Percentiles rank a stretch among this genome's conserved stretches.
phyloP scores from a whole-genome alignment of 2,329 filamentous ascomycete species.

The Neonectria ditissima region DNA sequence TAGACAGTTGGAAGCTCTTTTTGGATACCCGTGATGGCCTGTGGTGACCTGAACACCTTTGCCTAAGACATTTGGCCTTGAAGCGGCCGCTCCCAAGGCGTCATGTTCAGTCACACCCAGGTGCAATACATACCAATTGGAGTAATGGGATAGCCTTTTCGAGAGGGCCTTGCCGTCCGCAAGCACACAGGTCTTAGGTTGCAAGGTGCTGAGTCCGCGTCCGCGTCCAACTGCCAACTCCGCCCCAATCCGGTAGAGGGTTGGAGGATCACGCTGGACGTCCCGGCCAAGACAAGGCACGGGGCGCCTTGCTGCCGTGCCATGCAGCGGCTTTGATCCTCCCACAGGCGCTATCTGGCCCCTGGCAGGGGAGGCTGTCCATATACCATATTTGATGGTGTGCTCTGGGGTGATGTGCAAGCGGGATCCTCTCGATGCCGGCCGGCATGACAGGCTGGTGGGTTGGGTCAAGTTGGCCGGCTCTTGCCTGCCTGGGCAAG shows the following conservation, averaged over 20 bases:
- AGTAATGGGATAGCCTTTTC: conserved; percentile 5
- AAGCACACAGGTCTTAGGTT: conserved; percentile 17
- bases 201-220: conserved; percentile 14
- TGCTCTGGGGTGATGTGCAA: conserved; percentile 27
- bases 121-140: conserved; percentile 21
- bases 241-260: conserved; percentile 29
- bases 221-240: conserved; percentile 20
- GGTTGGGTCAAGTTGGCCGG: conserved; percentile 6
- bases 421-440: conserved; percentile 20
- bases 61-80: conserved; percentile 22
- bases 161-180: not conserved
- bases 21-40: conserved; percentile 14
- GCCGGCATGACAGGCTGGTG: conserved; percentile 14
- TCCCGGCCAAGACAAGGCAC: conserved; percentile 22
- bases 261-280: conserved; percentile 11
- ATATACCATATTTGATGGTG: conserved; percentile 25
- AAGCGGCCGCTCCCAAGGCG: conserved; percentile 20
- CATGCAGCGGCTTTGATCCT: conserved; percentile 26
- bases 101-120: conserved; percentile 14
- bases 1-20: conserved; percentile 15
- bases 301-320: conserved; percentile 23
- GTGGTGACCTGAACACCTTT: conserved; percentile 21
- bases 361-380: conserved; percentile 23
- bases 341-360: conserved; percentile 13
- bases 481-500: conserved; percentile 13